phyloP scores from a whole-genome alignment of 1,284 basidiomycete species.

The Fistulina hepatica region DNA sequence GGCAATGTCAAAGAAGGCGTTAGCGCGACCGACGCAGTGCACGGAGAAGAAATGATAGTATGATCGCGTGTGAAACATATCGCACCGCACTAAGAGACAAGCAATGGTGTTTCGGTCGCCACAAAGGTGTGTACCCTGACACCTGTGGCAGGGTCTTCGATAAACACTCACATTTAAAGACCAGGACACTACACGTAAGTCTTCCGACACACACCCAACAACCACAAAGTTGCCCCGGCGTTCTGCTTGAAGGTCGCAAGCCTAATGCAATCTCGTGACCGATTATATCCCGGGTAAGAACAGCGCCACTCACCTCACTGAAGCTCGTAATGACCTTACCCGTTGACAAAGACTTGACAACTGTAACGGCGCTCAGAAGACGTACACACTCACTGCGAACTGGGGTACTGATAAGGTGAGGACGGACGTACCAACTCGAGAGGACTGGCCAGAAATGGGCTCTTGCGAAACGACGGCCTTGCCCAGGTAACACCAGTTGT shows the following conservation, averaged over 20 bases:
- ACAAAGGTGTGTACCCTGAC: too few relatives aligned
- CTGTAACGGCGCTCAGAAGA: conserved; percentile 34
- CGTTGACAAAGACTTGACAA: conserved; percentile 52
- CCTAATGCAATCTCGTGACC: conserved; percentile 25
- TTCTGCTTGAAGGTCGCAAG: conserved; percentile 66
- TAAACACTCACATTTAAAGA: conserved; percentile 55
- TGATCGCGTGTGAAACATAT: too few relatives aligned
- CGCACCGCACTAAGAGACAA: too few relatives aligned
- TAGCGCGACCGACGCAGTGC: neutral
- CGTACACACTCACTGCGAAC: conserved; percentile 10
- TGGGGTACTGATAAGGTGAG: conserved; percentile 3
- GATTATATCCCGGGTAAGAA: conserved; percentile 5
- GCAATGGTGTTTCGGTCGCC: too few relatives aligned
- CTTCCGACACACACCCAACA: conserved; percentile 63
- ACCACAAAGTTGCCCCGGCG: conserved; percentile 77
- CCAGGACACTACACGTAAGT: conserved; percentile 66
- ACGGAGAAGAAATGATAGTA: too few relatives aligned
- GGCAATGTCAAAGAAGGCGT: conserved; percentile 7
- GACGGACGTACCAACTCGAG: conserved; percentile 54
- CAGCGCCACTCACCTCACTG: conserved; percentile 42
- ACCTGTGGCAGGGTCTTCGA: conserved; percentile 1
- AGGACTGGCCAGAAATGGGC: conserved; percentile 54
- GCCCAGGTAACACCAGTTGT: conserved; percentile 72
- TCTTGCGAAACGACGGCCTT: conserved; percentile 65
- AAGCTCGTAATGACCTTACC: conserved; percentile 62